Evolutionary conservation across 805 yeast species (phyloP).

Genomic region (Saccharomycopsis fodiens): DNA sequence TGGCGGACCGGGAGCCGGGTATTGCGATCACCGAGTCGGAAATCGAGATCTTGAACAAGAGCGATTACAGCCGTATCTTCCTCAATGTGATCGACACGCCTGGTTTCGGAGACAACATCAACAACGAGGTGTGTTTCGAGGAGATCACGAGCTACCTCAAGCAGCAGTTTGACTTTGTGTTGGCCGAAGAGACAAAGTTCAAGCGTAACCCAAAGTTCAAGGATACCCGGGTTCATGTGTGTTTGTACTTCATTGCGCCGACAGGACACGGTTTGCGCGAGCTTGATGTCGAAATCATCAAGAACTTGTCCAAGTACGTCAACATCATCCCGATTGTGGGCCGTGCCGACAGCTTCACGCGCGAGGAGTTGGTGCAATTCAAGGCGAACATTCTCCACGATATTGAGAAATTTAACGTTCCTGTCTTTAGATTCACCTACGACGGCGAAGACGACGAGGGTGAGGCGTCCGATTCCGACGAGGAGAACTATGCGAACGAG

Average conservation of each 20-base stretch:
- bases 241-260: slow-evolving; percentile 19
- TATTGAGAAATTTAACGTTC: slow-evolving; percentile 61
- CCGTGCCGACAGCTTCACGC: slow-evolving; percentile 66
- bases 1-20: slow-evolving; percentile 64
- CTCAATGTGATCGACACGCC: slow-evolving; percentile 53
- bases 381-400: slow-evolving; percentile 55
- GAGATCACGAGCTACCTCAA: slow-evolving; percentile 63
- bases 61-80: slow-evolving; percentile 44
- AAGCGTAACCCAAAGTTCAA: slow-evolving; percentile 62
- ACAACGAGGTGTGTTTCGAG: slow-evolving; percentile 53
- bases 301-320: slow-evolving; percentile 59
- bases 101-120: slow-evolving; percentile 54
- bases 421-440: slow-evolving; percentile 63
- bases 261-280: slow-evolving; percentile 75
- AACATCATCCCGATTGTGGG: slow-evolving; percentile 67
- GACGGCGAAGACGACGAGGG: slow-evolving; percentile 66
- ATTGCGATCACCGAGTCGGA: slow-evolving; percentile 63
- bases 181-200: slow-evolving; percentile 70
- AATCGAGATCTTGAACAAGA: slow-evolving; percentile 52
- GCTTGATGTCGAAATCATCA: slow-evolving; percentile 66
- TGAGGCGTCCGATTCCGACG: slow-evolving; percentile 66
- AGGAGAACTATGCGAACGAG: slow-evolving; percentile 61
- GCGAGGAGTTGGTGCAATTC: slow-evolving; percentile 47
- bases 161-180: slow-evolving; percentile 61
- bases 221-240: slow-evolving; percentile 68